Conservation (phyloP, 2,329 filamentous ascomycete genomes). For the Phialophora tarda region DNA sequence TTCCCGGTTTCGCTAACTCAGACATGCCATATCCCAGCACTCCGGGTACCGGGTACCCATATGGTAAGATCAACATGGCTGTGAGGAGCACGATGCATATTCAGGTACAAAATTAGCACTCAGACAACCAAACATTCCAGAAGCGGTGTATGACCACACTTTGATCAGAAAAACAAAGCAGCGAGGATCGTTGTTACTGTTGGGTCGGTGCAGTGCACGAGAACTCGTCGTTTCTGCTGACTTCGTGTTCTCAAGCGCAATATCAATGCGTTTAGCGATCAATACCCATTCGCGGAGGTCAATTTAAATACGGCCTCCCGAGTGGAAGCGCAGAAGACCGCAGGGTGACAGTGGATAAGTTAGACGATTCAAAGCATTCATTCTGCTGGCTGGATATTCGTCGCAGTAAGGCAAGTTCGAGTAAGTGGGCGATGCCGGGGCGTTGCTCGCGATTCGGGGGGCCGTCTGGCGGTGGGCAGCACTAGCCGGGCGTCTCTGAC, state of each 20-base stretch:
- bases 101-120: slow-evolving; percentile 23
- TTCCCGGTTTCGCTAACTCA: background rate
- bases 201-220: background rate
- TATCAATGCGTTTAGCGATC: background rate
- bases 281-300: slow-evolving; percentile 8
- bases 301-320: slow-evolving; percentile 1
- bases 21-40: background rate
- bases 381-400: slow-evolving; percentile 5
- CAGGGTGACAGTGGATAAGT: slow-evolving; percentile 19
- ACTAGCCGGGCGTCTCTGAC: slow-evolving; percentile 16
- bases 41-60: slow-evolving; percentile 6
- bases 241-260: background rate
- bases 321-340: slow-evolving; percentile 16
- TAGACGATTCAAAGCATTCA: slow-evolving; percentile 6
- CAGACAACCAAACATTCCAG: background rate
- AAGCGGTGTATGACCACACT: slow-evolving; percentile 3
- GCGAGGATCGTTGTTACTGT: background rate
- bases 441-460: slow-evolving; percentile 1
- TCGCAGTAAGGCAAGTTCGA: background rate
- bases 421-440: slow-evolving; percentile 9
- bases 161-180: background rate
- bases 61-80: slow-evolving; percentile 19
- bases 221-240: background rate
- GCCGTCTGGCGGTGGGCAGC: background rate
- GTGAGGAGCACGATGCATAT: slow-evolving; percentile 11